Base-by-base conservation (phyloP, 345 rosid species). In the Mallotus nudiflorus region DNA sequence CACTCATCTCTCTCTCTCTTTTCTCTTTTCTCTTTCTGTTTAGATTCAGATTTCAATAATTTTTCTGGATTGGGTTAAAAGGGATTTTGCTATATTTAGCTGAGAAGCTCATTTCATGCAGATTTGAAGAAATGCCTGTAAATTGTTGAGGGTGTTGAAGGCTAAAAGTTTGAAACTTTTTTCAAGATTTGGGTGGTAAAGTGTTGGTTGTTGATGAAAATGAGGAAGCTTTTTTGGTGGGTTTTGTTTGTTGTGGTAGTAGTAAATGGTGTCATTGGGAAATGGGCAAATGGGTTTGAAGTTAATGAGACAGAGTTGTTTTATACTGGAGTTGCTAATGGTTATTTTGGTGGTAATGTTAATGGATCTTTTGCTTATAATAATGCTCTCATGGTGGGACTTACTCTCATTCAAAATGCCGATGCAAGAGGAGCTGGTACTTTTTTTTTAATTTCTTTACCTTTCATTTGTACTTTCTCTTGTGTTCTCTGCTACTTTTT, bases 391-490 rank as follows among this genome's bases (percentile, higher is more conserved):
- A 76, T 88, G 88, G 98, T 93, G 28, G 98, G 96, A 33, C 91
- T 93, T 68, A 88, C 96, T 22, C 93, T 93, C 66, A 89, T 93
- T 81, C 82, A 68, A 57, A 78, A 79, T 65, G 93, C 97, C 75
- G 87, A 77, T 33, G 88, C 91, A 28, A 87, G 85, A 73, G 89
- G 97, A 81, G 98, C 97, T 63, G 98, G 98, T 91, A 78, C 78
- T 69, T 29, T 67, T 39, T 39, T n/a, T n/a, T 39, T 39, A 4
- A 39, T 9, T 9, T 39, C 9, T 39, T 39, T 39, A 39, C 9
- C 42, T 39, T 9, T 39, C 42, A 4, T 39, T 39, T 4, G 4
- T 39, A 39, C 9, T 39, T 39, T 4, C 42, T 39, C 6, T 49
- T 66, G 35, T 11, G 68, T 63, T 65, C n/a, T n/a, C n/a, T n/a